phyloP scores from a whole-genome alignment of 352 stramenopile genomes.

The Phytophthora melonis region DNA sequence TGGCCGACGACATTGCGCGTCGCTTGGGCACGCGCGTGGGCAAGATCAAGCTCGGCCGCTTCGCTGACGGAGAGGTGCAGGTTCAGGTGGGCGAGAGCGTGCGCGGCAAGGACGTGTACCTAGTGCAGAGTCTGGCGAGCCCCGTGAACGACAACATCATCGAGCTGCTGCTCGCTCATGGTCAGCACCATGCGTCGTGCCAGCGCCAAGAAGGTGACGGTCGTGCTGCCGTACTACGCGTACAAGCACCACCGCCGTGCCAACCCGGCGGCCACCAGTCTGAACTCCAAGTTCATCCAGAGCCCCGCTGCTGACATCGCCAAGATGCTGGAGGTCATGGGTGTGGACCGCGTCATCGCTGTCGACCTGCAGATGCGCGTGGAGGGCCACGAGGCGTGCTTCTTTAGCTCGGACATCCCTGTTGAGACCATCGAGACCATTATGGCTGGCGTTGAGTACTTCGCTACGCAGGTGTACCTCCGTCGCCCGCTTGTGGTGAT shows the following conservation, averaged over 20 bases:
- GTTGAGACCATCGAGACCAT: conserved; percentile 95
- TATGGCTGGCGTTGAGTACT: conserved; percentile 93
- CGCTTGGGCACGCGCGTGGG: conserved; percentile 88
- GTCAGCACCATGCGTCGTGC: conserved; percentile 94
- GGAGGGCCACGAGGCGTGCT: conserved; percentile 90
- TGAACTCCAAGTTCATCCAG: conserved; percentile 94
- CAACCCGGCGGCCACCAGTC: conserved; percentile 86
- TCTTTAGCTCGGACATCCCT: conserved; percentile 92
- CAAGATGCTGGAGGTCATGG: conserved; percentile 95
- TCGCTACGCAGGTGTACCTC: conserved; percentile 86
- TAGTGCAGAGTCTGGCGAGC: conserved; percentile 92
- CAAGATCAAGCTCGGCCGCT: conserved; percentile 90
- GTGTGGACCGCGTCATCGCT: conserved; percentile 94
- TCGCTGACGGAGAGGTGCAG: conserved; percentile 94
- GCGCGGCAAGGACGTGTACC: conserved; percentile 95
- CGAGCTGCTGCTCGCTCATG: conserved; percentile 94
- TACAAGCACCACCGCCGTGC: conserved; percentile 94
- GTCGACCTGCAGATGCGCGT: conserved; percentile 94
- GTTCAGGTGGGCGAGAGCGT: conserved; percentile 94
- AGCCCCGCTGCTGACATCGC: conserved; percentile 89
- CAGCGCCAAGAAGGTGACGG: conserved; percentile 94
- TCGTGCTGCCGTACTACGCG: conserved; percentile 94
- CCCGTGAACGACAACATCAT: conserved; percentile 97
- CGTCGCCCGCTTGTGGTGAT: conserved; percentile 87
- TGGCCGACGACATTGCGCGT: conserved; percentile 91